Evolutionary conservation across 1,284 basidiomycete species (phyloP), one percentile per base, ranked within the genome.

Genomic region (Mycocalia duriaeana): DNA sequence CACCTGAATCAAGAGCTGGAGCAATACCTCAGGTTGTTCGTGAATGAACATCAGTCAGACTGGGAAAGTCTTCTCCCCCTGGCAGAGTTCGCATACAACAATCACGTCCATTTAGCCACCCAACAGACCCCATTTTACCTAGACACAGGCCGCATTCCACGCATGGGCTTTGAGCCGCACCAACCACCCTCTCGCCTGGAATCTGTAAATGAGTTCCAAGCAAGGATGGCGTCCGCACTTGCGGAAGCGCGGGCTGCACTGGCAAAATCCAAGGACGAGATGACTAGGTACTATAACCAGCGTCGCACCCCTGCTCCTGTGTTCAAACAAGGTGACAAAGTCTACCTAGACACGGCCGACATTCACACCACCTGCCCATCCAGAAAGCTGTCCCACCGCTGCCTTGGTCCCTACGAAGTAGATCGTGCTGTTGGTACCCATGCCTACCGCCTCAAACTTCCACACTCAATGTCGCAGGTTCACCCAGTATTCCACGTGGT

Each of bases 1-100:
- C 44, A 57, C 0, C 49, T 63, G 0, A 73, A 71, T 46, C 62
- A 68, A 49, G 57, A 61, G 26, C 24, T 74, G 1, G 63, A 70
- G 42, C 48, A 59, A 25, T 66, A 64, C 42, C 55, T 69, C 5
- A 26, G 58, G 1, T 26, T 59, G 8, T 68, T 60, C 45, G 42
- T 56, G 23, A 60, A 64, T 38, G 57, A 70, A 44, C 19, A 59
- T 16, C 73, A 73, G 50, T 50, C 64, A 47, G 44, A 52, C 22
- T 58, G 55, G 57, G 34, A 40, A 0, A 26, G 38, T 0, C 50
- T 34, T 42, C 24, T 56, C 3, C 35, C 46, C 5, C 11, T 49
- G 3, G 43, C 50, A 2, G 38, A 50, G 19, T 53, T 53, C 18
- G 6, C 28, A 1, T 50, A 55, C 24, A 53, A 53, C 38, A 47